phyloP scores from a whole-genome alignment of 2,329 filamentous ascomycete species.

The Salinomyces thailandicus region DNA sequence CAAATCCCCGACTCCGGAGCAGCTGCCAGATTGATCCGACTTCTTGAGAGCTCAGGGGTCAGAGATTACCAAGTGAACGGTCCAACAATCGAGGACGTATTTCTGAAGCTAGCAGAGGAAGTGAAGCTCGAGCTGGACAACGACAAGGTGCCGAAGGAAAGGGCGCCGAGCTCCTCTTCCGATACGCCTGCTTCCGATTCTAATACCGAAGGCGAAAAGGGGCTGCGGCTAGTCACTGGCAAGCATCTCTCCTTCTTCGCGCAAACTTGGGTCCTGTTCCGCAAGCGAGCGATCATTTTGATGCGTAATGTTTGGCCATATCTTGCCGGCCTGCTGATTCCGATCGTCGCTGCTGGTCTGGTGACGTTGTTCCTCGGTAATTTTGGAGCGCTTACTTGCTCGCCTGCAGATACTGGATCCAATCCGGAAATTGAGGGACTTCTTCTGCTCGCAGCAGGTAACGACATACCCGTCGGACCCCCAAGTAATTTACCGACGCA shows the following conservation, averaged over 20 bases:
- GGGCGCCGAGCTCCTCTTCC: slow-evolving; percentile 9
- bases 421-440: slow-evolving; percentile 13
- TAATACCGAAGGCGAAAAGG: slow-evolving; percentile 16
- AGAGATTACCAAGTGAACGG: slow-evolving; percentile 76
- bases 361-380: slow-evolving; percentile 63
- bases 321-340: slow-evolving; percentile 61
- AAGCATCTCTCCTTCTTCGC: slow-evolving; percentile 55
- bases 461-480: slow-evolving; percentile 33
- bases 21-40: slow-evolving; percentile 60
- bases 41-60: slow-evolving; percentile 56
- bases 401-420: slow-evolving; percentile 26
- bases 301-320: slow-evolving; percentile 71
- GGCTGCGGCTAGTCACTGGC: slow-evolving; percentile 51
- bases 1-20: slow-evolving; percentile 57
- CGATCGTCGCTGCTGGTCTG: slow-evolving; percentile 67
- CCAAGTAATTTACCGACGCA: slow-evolving; percentile 21
- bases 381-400: slow-evolving; percentile 42
- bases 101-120: slow-evolving; percentile 76
- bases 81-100: slow-evolving; percentile 87
- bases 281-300: slow-evolving; percentile 67
- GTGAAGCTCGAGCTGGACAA: slow-evolving; percentile 45
- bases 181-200: slow-evolving; percentile 1
- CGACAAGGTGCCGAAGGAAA: slow-evolving; percentile 4
- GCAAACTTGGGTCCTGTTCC: slow-evolving; percentile 65
- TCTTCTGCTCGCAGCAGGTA: slow-evolving; percentile 9